Evolutionary conservation across 140 eudicot species (phyloP).

Genomic region (Stevia rebaudiana): DNA sequence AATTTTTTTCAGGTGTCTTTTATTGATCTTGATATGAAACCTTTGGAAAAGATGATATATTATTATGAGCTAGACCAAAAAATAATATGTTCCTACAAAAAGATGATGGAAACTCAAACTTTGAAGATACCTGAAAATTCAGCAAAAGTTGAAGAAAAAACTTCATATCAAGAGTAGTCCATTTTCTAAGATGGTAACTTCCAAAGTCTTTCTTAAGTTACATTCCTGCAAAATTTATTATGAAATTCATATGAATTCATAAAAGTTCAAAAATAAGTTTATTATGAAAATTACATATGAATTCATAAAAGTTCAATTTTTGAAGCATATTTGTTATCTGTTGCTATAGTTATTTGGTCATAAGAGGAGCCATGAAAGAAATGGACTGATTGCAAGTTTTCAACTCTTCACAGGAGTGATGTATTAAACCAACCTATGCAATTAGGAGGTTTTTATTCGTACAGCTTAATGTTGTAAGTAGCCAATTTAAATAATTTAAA

Average conservation of each 20-base stretch:
- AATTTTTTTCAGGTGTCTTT: constrained; percentile 61
- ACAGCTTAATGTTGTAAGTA: constrained; percentile 25
- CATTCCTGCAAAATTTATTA: background rate
- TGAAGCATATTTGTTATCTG: constrained; percentile 8
- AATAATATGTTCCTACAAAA: constrained; percentile 49
- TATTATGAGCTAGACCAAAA: constrained; percentile 77
- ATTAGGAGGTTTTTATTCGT: constrained; percentile 15
- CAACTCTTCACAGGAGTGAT: background rate
- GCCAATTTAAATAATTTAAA: background rate
- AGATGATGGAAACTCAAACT: constrained; percentile 31
- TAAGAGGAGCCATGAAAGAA: constrained; percentile 19
- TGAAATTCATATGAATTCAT: background rate
- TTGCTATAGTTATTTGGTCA: constrained; percentile 30
- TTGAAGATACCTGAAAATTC: constrained; percentile 24
- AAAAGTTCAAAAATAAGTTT: background rate
- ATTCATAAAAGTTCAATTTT: constrained; percentile 2
- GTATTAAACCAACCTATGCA: background rate
- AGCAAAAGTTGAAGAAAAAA: constrained; percentile 24
- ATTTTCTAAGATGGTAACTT: constrained; percentile 29
- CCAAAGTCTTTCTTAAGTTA: background rate
- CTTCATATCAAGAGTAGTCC: constrained; percentile 20
- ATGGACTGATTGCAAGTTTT: constrained; percentile 17
- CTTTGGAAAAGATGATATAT: constrained; percentile 69
- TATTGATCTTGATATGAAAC: constrained; percentile 89
- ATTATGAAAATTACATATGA: background rate